Evolutionary conservation across 768 basidiomycete species (phyloP).

Genomic region (Holtermannia corniformis): DNA sequence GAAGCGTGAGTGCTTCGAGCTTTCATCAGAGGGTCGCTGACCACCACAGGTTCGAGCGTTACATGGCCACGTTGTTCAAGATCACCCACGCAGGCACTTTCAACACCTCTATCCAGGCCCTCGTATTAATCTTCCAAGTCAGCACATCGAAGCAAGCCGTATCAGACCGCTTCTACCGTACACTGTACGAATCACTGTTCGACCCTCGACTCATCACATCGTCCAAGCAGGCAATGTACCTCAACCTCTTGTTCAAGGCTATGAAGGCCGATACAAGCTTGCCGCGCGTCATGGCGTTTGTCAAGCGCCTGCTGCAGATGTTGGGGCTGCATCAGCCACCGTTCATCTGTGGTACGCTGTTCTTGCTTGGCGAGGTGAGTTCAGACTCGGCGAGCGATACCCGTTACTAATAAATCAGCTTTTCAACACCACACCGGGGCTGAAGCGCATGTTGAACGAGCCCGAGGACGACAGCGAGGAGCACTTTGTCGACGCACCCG

Average conservation of each 20-base stretch:
- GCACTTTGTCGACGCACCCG: slow-evolving; percentile 36
- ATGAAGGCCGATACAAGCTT: slow-evolving; percentile 58
- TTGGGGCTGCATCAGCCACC: slow-evolving; percentile 66
- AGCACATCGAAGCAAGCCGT: slow-evolving; percentile 31
- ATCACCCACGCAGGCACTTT: slow-evolving; percentile 95
- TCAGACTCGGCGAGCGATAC: slow-evolving; percentile 29
- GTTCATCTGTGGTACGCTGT: slow-evolving; percentile 81
- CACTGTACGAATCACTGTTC: slow-evolving; percentile 78
- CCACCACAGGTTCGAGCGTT: slow-evolving; percentile 59
- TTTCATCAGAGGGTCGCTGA: slow-evolving; percentile 1
- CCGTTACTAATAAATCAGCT: slow-evolving; percentile 42
- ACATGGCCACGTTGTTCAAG: slow-evolving; percentile 85
- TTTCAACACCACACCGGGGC: slow-evolving; percentile 47
- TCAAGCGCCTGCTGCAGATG: slow-evolving; percentile 74
- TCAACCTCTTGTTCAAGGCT: slow-evolving; percentile 86
- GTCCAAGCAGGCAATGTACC: slow-evolving; percentile 92
- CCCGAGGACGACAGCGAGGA: slow-evolving; percentile 42
- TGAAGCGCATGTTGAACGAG: slow-evolving; percentile 47
- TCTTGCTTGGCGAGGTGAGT: slow-evolving; percentile 67
- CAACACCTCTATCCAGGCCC: slow-evolving; percentile 88
- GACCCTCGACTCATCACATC: slow-evolving; percentile 71
- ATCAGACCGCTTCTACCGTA: slow-evolving; percentile 52
- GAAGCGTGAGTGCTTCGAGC: slow-evolving; percentile 51
- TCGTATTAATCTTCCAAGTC: slow-evolving; percentile 80
- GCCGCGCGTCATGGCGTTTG: slow-evolving; percentile 65